phyloP scores from a whole-genome alignment of 2,329 filamentous ascomycete genomes.

The Penicillium sp. region DNA sequence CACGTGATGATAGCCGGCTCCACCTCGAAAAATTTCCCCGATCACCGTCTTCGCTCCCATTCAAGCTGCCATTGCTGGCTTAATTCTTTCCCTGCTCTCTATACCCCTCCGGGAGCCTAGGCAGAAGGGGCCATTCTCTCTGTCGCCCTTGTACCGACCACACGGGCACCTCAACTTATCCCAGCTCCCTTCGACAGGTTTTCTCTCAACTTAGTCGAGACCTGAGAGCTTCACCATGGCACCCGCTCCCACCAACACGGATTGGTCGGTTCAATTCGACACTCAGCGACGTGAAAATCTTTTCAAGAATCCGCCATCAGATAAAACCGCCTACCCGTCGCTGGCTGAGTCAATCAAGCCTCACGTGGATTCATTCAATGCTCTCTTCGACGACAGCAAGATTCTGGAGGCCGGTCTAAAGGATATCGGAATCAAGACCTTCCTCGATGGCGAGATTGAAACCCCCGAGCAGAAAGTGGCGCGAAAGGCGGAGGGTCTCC shows the following conservation, averaged over 20 bases:
- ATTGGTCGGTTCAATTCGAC: slow-evolving; percentile 84
- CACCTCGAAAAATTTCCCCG: slow-evolving; percentile 44
- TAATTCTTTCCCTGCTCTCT: slow-evolving; percentile 22
- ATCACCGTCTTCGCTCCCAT: slow-evolving; percentile 22
- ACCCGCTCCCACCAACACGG: slow-evolving; percentile 59
- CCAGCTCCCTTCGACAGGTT: slow-evolving; percentile 1
- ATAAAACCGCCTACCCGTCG: slow-evolving; percentile 82
- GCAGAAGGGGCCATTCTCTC: slow-evolving; percentile 11
- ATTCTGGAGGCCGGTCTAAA: slow-evolving; percentile 71
- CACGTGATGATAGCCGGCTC: slow-evolving; percentile 43
- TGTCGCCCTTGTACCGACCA: not conserved
- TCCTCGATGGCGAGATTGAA: slow-evolving; percentile 71
- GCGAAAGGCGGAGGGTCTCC: slow-evolving; percentile 54
- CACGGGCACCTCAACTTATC: not conserved
- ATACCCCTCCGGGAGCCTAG: slow-evolving; percentile 14
- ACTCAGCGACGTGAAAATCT: slow-evolving; percentile 82
- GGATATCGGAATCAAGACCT: slow-evolving; percentile 88
- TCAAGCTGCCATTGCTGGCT: slow-evolving; percentile 26
- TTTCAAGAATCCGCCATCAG: slow-evolving; percentile 82
- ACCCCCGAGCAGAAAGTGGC: slow-evolving; percentile 37
- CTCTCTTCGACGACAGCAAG: slow-evolving; percentile 72
- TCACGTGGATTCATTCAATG: slow-evolving; percentile 95
- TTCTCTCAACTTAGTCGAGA: slow-evolving; percentile 11
- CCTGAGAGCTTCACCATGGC: slow-evolving; percentile 45
- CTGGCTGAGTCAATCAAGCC: slow-evolving; percentile 83